Base-by-base conservation (phyloP, 2,329 filamentous ascomycete genomes). In the Aspergillus felis region DNA sequence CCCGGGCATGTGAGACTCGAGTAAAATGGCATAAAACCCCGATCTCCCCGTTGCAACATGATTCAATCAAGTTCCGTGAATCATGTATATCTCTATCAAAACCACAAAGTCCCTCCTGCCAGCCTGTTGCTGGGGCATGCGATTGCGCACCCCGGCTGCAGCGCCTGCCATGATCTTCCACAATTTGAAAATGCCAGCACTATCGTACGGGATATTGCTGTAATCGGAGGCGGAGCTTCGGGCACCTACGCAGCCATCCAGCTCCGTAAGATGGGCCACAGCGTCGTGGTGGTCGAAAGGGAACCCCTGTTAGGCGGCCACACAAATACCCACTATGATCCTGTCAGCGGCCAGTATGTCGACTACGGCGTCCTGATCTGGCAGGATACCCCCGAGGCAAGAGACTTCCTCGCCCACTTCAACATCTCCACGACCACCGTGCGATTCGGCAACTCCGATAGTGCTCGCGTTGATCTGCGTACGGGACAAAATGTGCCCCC, bases 301-400 rank as follows among this genome's bases (percentile, higher is more conserved):
- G 57, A 64, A 7, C 56, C 61, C 27, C 44, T 55, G 12, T 58
- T 74, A 4, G 70, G 71, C 1, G 68, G 71, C 2, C 65, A 70
- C 47, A 65, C 64, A 1, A 57, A 65, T 20, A 70, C 70, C 5
- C 68, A 65, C 51, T 57, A 54, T 12, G 64, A 70, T 47, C 64
- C 63, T 3, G 28, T 8, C 1, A 67, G 59, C 4, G 56, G 54
- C 4, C 47, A 53, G 1, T 55, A 61, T 8, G 57, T 72, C n/a
- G 68, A 72, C 53, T 68, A 66, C 44, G 70, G 71, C 8, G 69
- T 73, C 3, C 54, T 62, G n/a, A 57, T 59, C 14, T 71, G 61
- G 47, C 59, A 63, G 46, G 62, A 70, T 50, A 64, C 57, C 6
- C 52, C 60, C 4, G 59, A 64, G 12, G 56, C 58, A 3, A 50